phyloP scores from a whole-genome alignment of 495 filamentous ascomycete genomes.

The Rhizodiscina lignyota region DNA sequence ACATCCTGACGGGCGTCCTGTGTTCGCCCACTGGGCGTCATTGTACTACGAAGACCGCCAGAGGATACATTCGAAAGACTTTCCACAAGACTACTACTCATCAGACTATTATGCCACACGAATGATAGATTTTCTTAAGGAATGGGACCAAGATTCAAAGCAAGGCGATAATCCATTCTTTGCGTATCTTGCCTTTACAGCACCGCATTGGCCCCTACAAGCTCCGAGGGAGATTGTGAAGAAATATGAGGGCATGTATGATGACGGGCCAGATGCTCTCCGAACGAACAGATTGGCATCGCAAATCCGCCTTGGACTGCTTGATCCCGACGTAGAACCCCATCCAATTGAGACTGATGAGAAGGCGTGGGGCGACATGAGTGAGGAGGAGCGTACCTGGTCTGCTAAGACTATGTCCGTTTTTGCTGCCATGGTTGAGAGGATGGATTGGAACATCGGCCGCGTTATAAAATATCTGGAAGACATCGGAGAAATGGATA shows the following conservation, averaged over 20 bases:
- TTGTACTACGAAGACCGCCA: no score
- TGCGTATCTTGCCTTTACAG: conserved; percentile 26
- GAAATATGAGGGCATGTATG: conserved; percentile 26
- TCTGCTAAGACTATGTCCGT: conserved; percentile 42
- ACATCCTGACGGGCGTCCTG: no score
- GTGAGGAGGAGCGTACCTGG: conserved; percentile 29
- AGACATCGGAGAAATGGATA: conserved; percentile 42
- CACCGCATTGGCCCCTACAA: conserved; percentile 31
- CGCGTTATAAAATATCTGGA: conserved; percentile 38
- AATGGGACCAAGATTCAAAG: conserved; percentile 29
- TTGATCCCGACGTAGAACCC: conserved; percentile 19
- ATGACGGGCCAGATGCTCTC: conserved; percentile 25
- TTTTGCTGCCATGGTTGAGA: conserved; percentile 50
- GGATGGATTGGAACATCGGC: conserved; percentile 43
- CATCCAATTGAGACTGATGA: conserved; percentile 31
- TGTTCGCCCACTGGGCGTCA: no score
- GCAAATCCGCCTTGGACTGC: conserved; percentile 21
- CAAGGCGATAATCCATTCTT: conserved; percentile 28
- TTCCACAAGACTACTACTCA: conserved; percentile 24
- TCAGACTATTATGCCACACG: conserved; percentile 23
- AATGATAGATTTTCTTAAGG: conserved; percentile 23
- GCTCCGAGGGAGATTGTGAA: conserved; percentile 18
- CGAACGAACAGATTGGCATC: conserved; percentile 18
- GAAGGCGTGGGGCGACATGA: conserved; percentile 36
- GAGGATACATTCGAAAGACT: no score